Base-by-base conservation (phyloP, 2,329 filamentous ascomycete species). In the Chaetomiaceae sp. region DNA sequence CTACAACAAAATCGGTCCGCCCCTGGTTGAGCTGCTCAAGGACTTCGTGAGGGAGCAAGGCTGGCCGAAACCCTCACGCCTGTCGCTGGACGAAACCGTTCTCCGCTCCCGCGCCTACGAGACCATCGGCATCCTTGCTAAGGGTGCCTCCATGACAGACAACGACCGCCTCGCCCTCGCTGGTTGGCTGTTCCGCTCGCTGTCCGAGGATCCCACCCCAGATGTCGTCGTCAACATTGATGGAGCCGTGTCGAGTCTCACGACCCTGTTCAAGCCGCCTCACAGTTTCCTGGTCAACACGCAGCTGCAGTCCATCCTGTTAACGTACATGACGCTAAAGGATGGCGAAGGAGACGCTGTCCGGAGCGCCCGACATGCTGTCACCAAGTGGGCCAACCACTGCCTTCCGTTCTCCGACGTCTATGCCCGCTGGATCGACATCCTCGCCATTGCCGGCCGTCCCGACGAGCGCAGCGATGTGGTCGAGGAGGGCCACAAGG, bases 161-260 rank as follows among this genome's bases (percentile, higher is more conserved):
- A 71, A 71, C 36, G 74, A 78, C 76, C 63, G 82, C 75, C 52
- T 79, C 29, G 58, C 74, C 82, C 46, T 82, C 82, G 60, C 81
- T 0, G 54, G 80, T 47, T 97, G 90, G 87, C 77, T 97, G 0
- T 95, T 97, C 64, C 80, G 80, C 23, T 92, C 91, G 0, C 75
- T 97, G 3, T 85, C 86, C 11, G 85, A 91, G 60, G 92, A 97
- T 63, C 81, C 84, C 0, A 88, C 83, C 1, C 79, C 83, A 0
- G 85, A 87, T 8, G 85, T 91, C 1, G 87, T 88, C 43, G 84
- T 95, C 57, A 94, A 90, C 65, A 91, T 97, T 51, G 91, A 97
- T 63, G 89, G 92, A 47, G 87, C 91, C 0, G 73, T 97, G 3
- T 92, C 91, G 4, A 90, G 85, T 51, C 76, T 96, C 57, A 77